Evolutionary conservation across 257 asterid genomes (phyloP), one percentile per base, ranked within the genome.

Genomic region (Anisodus tanguticus): DNA sequence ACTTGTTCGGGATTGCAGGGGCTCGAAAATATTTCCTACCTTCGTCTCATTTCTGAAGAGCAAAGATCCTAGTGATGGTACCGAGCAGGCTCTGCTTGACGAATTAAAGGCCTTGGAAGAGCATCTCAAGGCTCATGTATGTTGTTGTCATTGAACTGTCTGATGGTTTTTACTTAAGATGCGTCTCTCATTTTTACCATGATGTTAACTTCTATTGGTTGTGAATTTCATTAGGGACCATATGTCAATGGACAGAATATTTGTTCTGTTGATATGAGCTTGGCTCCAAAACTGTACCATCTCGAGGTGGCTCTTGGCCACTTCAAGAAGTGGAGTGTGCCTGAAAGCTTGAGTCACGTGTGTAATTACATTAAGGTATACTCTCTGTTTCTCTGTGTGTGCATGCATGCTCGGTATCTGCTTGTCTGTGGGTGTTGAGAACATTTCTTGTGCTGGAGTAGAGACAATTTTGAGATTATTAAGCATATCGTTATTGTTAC

Each of bases 251-350:
- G 96, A 74, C 90, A 84, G 77, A 91, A 86, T 43, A 81, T 94
- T 17, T 85, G 85, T 84, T 92, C 97, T 62, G 97, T 88, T 85
- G 98, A 94, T 89, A 81, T 94, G 90, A 90, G 90, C 83, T 88
- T 94, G 91, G 96, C 94, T 3, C 95, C 97, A 1, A 93, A 92
- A 85, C 91, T 95, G 62, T 91, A 89, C 92, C 97, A 92, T 87
- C 92, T 93, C 43, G 91, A 88, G 72, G 92, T 89, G 76, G 88
- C 91, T 86, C 97, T 95, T 67, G 95, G 89, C 41, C 97, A 95
- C 87, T 95, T 90, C 89, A 93, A 91, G 91, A 76, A 86, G 31
- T 95, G 98, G 97, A 83, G 88, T 83, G 57, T 95, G 13, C 98
- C 97, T 3, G 93, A 90, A 85, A 86, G 86, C 89, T 90, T 95